phyloP scores from a whole-genome alignment of 1,284 basidiomycete species.

The Melampsora larici-populina region DNA sequence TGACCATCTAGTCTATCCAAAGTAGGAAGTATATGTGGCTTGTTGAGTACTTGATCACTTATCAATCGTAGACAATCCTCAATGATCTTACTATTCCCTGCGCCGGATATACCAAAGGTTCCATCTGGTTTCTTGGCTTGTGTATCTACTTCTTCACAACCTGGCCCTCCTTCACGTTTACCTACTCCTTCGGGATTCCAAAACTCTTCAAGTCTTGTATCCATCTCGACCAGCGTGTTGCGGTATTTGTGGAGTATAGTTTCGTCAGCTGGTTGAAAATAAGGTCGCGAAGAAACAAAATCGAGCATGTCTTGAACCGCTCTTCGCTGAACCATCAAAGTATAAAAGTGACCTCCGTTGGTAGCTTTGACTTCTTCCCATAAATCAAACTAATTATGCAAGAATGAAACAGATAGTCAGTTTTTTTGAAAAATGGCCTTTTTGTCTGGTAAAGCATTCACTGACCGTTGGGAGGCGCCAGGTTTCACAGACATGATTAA shows the following conservation, averaged over 20 bases:
- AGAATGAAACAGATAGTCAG: background rate
- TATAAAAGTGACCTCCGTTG: conserved; percentile 46
- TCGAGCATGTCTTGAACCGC: conserved; percentile 43
- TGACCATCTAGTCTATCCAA: conserved; percentile 44
- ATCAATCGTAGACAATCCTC: background rate
- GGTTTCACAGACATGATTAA: conserved; percentile 44
- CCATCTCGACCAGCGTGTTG: conserved; percentile 35
- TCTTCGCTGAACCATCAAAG: conserved; percentile 44
- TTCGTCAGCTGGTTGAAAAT: conserved; percentile 7
- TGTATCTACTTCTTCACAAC: background rate
- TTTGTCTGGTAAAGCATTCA: background rate
- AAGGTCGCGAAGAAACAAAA: conserved; percentile 9
- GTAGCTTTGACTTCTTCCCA: conserved; percentile 46
- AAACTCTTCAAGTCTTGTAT: conserved; percentile 43
- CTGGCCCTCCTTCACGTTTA: conserved; percentile 40
- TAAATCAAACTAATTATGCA: conserved; percentile 44
- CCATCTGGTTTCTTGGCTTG: conserved; percentile 3
- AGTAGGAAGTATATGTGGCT: conserved; percentile 45
- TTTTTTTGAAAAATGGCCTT: background rate
- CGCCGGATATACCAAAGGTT: background rate
- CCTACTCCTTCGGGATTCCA: conserved; percentile 45
- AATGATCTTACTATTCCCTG: background rate
- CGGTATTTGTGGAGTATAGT: background rate
- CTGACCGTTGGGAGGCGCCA: conserved; percentile 42
- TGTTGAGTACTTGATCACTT: conserved; percentile 6